Evolutionary conservation across 148 eudicot genomes (phyloP).

Genomic region (Camellia japonica): DNA sequence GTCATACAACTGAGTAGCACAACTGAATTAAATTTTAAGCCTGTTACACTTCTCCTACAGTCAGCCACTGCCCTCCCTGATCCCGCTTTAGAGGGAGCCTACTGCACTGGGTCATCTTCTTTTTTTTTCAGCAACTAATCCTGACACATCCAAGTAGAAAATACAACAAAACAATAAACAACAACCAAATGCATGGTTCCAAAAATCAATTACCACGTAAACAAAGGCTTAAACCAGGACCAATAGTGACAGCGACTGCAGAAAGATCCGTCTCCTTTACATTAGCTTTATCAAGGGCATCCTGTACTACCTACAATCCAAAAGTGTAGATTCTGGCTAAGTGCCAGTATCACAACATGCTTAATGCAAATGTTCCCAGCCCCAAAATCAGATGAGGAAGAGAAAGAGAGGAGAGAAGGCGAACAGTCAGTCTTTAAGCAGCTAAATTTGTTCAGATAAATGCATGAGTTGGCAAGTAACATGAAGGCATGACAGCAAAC

Average conservation of each 20-base stretch:
- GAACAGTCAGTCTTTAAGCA: not conserved
- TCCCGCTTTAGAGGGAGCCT: too few relatives aligned
- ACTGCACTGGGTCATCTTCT: too few relatives aligned
- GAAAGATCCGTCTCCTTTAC: conserved; percentile 71
- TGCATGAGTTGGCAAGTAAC: not conserved
- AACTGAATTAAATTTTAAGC: not conserved
- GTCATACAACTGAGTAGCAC: not conserved
- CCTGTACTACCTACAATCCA: conserved; percentile 70
- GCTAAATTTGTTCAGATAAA: not conserved
- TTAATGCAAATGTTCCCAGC: not conserved
- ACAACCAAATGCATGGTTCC: not conserved
- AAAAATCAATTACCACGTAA: conserved; percentile 62
- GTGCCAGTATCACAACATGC: not conserved
- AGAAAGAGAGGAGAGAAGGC: not conserved
- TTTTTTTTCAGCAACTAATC: not conserved
- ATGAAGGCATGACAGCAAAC: not conserved
- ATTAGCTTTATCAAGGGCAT: conserved; percentile 89
- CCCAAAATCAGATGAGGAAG: not conserved
- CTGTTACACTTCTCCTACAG: not conserved
- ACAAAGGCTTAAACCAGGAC: conserved; percentile 98
- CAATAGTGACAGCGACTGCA: conserved; percentile 99
- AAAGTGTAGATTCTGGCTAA: not conserved
- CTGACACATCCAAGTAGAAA: not conserved
- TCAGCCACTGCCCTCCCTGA: not conserved
- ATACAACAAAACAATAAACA: not conserved